These are phyloP conservation scores for Puccinia triticina DNA, from an alignment of 1,284 basidiomycete species.

Conservation along the genomic window DNA sequence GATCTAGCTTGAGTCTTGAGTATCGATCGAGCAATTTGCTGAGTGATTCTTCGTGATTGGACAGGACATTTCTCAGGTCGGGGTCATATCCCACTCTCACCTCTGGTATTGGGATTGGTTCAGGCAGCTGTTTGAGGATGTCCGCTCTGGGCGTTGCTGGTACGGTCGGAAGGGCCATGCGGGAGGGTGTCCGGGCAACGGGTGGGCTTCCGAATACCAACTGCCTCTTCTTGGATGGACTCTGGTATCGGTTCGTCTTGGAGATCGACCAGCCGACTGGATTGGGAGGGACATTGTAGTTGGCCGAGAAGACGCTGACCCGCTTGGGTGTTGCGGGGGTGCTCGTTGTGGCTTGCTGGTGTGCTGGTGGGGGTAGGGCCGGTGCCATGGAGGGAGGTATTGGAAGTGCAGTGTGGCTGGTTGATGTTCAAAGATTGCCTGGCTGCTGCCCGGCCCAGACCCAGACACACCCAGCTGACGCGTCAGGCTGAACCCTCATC, in stretches of 20 bases:
- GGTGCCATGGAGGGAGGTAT: neutral
- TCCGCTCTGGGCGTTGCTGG: constrained; percentile 27
- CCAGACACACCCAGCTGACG: too few relatives aligned
- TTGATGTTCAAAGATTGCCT: too few relatives aligned
- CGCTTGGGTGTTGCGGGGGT: constrained; percentile 21
- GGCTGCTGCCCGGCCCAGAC: too few relatives aligned
- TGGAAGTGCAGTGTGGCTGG: too few relatives aligned
- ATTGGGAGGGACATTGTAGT: neutral
- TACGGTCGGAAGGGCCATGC: neutral
- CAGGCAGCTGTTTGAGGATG: neutral
- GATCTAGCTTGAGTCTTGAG: constrained; percentile 8
- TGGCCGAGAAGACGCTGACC: constrained; percentile 20
- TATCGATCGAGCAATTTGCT: constrained; percentile 16
- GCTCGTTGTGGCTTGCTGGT: neutral
- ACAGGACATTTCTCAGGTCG: constrained; percentile 5
- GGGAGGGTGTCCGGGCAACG: constrained; percentile 20
- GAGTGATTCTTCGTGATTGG: constrained; percentile 31
- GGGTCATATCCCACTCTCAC: constrained; percentile 24
- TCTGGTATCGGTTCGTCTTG: constrained; percentile 10
- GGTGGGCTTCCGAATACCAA: constrained; percentile 23
- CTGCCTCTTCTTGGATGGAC: constrained; percentile 40
- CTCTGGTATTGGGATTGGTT: constrained; percentile 17
- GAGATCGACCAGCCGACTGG: neutral
- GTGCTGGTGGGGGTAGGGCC: neutral
- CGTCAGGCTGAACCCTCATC: too few relatives aligned